Conservation (phyloP, 1,284 basidiomycete species). For the Moniliella sp. region DNA sequence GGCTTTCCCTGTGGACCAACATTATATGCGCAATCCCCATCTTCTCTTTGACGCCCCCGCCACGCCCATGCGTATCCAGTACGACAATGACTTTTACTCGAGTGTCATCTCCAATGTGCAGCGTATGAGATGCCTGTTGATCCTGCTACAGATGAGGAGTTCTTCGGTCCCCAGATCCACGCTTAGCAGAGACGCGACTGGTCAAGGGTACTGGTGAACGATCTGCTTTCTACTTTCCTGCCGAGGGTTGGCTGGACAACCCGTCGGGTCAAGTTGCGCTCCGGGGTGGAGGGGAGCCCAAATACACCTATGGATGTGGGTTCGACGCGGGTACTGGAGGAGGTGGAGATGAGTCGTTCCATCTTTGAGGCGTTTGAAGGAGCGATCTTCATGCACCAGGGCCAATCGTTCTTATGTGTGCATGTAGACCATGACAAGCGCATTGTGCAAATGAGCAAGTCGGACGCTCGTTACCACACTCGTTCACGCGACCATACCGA, state of each 20-base stretch:
- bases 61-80: constrained; percentile 50
- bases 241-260: constrained; percentile 54
- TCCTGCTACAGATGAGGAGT: constrained; percentile 43
- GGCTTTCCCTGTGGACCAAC: constrained; percentile 50
- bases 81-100: constrained; percentile 55
- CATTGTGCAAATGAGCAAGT: constrained; percentile 48
- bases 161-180: constrained; percentile 46
- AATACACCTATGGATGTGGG: constrained; percentile 47
- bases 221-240: constrained; percentile 55
- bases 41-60: constrained; percentile 36
- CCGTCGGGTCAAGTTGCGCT: constrained; percentile 55
- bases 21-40: constrained; percentile 51
- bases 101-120: constrained; percentile 70
- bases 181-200: too few species aligned
- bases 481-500: constrained; percentile 44
- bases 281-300: constrained; percentile 55
- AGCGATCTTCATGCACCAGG: constrained; percentile 36
- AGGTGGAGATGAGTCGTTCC: constrained; percentile 63
- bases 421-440: constrained; percentile 61
- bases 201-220: too few species aligned
- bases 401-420: constrained; percentile 42
- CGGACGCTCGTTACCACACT: constrained; percentile 65
- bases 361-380: constrained; percentile 54
- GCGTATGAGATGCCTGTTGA: constrained; percentile 63
- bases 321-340: constrained; percentile 47